phyloP scores from a whole-genome alignment of 768 basidiomycete species.

The Auriscalpium orientale region DNA sequence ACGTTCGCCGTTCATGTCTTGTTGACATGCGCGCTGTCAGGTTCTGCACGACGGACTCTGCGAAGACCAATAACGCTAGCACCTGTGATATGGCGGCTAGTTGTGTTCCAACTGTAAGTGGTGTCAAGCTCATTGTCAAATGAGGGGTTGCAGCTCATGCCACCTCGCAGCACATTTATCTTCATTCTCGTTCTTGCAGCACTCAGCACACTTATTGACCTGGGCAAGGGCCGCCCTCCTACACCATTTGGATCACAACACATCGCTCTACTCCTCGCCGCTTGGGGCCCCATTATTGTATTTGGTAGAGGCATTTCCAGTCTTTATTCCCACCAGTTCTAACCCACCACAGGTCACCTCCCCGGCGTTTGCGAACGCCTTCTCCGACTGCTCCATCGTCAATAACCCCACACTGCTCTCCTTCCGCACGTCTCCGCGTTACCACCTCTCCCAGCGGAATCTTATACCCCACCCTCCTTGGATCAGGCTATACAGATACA shows the following conservation, averaged over 20 bases:
- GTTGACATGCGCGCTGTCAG: background rate
- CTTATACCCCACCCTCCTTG: too few relatives aligned
- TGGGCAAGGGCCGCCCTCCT: conserved; percentile 33
- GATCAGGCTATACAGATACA: background rate
- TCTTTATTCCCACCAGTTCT: background rate
- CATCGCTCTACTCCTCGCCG: conserved; percentile 47
- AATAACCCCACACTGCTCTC: background rate
- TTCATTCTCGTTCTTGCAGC: conserved; percentile 40
- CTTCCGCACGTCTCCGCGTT: background rate
- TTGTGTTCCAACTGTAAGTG: conserved; percentile 49
- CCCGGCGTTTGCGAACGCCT: conserved; percentile 10
- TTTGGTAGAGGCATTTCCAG: conserved; percentile 31
- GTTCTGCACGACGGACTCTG: conserved; percentile 6
- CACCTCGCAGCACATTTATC: conserved; percentile 34
- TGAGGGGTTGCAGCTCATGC: conserved; percentile 3
- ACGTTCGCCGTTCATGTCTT: too few relatives aligned
- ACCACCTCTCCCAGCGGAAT: background rate
- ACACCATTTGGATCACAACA: conserved; percentile 60
- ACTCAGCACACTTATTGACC: conserved; percentile 45
- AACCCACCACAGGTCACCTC: conserved; percentile 2
- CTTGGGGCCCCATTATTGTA: conserved; percentile 51
- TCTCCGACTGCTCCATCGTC: background rate
- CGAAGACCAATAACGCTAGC: conserved; percentile 22
- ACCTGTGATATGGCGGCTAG: conserved; percentile 41
- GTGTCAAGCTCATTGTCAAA: background rate